phyloP scores from a whole-genome alignment of 1,284 basidiomycete species.

The Sanghuangporus sanghuang region DNA sequence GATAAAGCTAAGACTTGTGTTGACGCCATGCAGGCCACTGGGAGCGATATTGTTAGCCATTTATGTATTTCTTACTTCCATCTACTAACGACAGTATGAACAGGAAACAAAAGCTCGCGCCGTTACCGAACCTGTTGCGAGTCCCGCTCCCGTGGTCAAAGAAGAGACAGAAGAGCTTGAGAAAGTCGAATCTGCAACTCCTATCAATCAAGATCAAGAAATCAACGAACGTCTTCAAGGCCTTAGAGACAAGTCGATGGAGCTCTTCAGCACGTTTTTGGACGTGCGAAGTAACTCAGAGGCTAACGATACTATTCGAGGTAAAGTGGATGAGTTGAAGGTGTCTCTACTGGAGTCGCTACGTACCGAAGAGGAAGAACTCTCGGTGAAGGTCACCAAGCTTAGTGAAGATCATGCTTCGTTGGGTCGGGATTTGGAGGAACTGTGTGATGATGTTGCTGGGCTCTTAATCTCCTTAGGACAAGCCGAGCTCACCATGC shows the following conservation, averaged over 20 bases:
- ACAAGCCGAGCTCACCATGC: background rate
- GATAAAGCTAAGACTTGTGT: background rate
- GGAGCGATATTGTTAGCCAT: slow-evolving; percentile 5
- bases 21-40: background rate
- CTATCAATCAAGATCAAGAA: background rate
- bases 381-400: background rate
- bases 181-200: background rate
- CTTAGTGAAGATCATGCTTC: background rate
- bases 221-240: background rate
- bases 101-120: background rate
- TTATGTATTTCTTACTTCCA: background rate
- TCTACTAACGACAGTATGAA: background rate
- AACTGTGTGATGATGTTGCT: background rate
- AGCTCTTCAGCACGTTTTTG: background rate
- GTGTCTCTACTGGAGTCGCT: background rate
- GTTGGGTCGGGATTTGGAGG: background rate
- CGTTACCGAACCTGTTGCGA: background rate
- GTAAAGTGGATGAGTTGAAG: background rate
- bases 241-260: background rate
- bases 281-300: background rate
- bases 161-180: background rate
- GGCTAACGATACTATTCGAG: background rate
- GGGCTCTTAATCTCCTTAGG: background rate
- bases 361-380: background rate
- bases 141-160: background rate